A percentile compares a stretch with the other conserved stretches of the same genome.
These are phyloP conservation scores for Lenzites betulinus DNA, from an alignment of 768 basidiomycete genomes.

Conservation along the genomic window DNA sequence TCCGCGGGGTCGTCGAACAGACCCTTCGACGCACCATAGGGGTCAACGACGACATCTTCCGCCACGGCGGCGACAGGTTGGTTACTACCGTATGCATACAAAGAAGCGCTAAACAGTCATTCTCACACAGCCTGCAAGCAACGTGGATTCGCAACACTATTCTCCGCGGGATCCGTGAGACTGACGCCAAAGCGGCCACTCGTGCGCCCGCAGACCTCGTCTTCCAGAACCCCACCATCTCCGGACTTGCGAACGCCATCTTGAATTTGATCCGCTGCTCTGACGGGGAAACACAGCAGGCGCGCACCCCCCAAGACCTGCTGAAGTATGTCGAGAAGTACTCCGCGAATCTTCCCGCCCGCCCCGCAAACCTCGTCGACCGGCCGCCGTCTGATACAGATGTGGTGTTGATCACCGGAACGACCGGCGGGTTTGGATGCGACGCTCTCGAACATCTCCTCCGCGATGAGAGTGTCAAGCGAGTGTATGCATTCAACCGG, in stretches of 20 bases:
- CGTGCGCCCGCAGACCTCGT: conserved; percentile 37
- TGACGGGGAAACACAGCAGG: conserved; percentile 26
- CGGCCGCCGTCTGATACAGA: conserved; percentile 8
- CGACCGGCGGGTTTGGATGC: conserved; percentile 34
- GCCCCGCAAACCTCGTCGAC: conserved; percentile 19
- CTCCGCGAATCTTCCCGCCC: conserved; percentile 17
- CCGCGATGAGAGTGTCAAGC: conserved; percentile 12
- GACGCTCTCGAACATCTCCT: conserved; percentile 29
- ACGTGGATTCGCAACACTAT: conserved; percentile 37
- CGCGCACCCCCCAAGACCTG: conserved; percentile 24
- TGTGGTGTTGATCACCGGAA: conserved; percentile 35
- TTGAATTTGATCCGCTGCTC: background rate
- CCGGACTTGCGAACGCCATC: conserved; percentile 23
- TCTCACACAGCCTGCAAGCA: conserved; percentile 30
- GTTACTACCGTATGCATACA: background rate
- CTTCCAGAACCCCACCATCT: conserved; percentile 43
- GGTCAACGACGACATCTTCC: conserved; percentile 26
- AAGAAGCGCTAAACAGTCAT: too few relatives aligned
- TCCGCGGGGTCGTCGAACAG: conserved; percentile 20
- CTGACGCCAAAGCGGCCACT: conserved; percentile 33
- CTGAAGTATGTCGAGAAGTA: conserved; percentile 43
- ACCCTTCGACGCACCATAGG: conserved; percentile 13
- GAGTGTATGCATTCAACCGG: conserved; percentile 30
- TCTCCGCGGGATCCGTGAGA: conserved; percentile 29
- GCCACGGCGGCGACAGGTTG: conserved; percentile 28